Evolutionary conservation across 2,329 filamentous ascomycete species (phyloP).

Genomic region (Phoma sp.): DNA sequence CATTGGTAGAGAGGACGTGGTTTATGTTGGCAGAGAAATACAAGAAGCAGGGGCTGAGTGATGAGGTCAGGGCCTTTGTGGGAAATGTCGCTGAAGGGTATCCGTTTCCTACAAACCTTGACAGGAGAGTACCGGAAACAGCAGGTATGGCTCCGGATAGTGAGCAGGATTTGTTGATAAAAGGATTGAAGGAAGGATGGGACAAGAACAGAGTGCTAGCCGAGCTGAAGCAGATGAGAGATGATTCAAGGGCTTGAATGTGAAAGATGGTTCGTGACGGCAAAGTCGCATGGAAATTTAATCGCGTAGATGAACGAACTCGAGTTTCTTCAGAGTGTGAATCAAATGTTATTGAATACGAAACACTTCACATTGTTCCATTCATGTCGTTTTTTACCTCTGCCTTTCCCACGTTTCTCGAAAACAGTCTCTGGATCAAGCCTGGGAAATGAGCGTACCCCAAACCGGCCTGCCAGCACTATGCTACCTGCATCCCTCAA

Average conservation of each 20-base stretch:
- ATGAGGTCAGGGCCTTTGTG: constrained; percentile 57
- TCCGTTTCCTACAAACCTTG: constrained; percentile 69
- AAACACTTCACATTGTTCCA: too few species aligned
- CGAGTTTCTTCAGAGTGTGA: background rate
- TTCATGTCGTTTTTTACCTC: too few species aligned
- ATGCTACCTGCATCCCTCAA: background rate
- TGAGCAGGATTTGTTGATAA: constrained; percentile 62
- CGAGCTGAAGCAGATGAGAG: constrained; percentile 50
- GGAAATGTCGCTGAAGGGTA: constrained; percentile 65
- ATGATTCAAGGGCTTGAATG: constrained; percentile 37
- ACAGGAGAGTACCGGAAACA: constrained; percentile 62
- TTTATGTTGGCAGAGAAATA: constrained; percentile 47
- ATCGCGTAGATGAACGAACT: background rate
- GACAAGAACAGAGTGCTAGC: constrained; percentile 50
- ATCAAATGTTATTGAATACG: too few species aligned
- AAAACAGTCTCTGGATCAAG: background rate
- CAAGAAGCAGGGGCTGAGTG: constrained; percentile 48
- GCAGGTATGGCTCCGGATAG: constrained; percentile 68
- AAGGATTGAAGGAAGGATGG: constrained; percentile 55
- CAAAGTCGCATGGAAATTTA: too few species aligned
- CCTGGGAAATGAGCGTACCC: background rate
- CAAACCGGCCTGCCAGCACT: background rate
- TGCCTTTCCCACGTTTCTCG: background rate
- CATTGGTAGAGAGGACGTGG: constrained; percentile 58
- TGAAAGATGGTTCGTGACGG: background rate